phyloP scores from a whole-genome alignment of 78 protist species.

The Acrasis kona region DNA sequence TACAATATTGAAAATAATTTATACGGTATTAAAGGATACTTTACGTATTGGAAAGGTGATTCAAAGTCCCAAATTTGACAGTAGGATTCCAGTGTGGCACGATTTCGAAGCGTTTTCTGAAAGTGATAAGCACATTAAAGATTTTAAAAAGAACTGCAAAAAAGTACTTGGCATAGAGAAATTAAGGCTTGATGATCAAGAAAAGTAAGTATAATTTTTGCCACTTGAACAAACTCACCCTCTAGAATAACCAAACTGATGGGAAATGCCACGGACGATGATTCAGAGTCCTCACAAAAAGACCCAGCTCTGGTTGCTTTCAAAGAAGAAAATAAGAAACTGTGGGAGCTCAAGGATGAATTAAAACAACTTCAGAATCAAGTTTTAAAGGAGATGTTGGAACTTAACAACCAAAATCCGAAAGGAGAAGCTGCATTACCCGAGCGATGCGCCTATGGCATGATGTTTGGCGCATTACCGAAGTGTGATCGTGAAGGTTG shows the following conservation, averaged over 20 bases:
- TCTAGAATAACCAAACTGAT: neutral
- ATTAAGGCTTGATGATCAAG: slow-evolving; percentile 3
- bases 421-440: neutral
- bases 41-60: slow-evolving; percentile 3
- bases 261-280: neutral
- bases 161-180: slow-evolving; percentile 4
- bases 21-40: neutral
- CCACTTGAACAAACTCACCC: neutral
- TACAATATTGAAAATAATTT: too few species aligned
- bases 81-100: slow-evolving; percentile 11
- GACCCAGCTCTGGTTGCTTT: neutral
- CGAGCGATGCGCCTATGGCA: slow-evolving; percentile 16
- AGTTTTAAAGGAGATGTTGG: neutral
- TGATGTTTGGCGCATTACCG: slow-evolving; percentile 23
- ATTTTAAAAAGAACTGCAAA: neutral
- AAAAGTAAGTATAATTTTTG: neutral
- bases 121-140: neutral
- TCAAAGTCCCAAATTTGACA: neutral
- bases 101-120: slow-evolving; percentile 4
- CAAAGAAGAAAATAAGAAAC: neutral
- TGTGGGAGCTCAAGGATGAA: neutral
- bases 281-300: neutral
- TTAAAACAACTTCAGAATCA: neutral
- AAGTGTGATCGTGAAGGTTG: slow-evolving; percentile 4
- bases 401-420: slow-evolving; percentile 5